Evolutionary conservation across 441 rosid genomes (phyloP), one percentile per base, ranked within the genome.

Genomic region (Erodium moschatum): DNA sequence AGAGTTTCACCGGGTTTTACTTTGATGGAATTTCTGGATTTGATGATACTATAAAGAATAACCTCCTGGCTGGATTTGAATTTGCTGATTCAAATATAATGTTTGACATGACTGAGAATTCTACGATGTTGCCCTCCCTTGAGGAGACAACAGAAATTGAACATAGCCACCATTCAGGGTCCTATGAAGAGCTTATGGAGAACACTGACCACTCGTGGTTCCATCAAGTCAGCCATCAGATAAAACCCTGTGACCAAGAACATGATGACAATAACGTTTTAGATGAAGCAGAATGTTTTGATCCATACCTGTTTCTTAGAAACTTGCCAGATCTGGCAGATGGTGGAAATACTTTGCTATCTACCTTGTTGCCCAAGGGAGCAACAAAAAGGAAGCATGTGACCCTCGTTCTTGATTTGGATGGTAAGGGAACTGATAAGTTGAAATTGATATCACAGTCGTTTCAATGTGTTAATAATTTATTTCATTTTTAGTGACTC

Each of bases 331-430:
- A 78, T 63, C 71, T 92, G 81, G 85, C 98, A 42, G 83, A 97
- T 7, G 93, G 92, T 69, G 90, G 87, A 56, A 96, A 97, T 20
- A 85, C 91, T 66, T 89, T 95, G 72, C 89, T 97, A 69, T 92
- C 86, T 3, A 72, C 86, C 73, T 80, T 95, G 75, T 87, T 95
- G 48, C 97, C 97, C 52, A 89, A 85, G 80, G 97, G 86, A 81
- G 92, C 99, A 19, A 86, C 97, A 70, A 90, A 97, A 54, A 54
- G 21, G 82, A 91, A 97, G 66, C 83, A 87, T 62, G 87, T 87
- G 52, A 87, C 99, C 67, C 96, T 95, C 42, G 99, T 95, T 77
- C 79, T 95, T 73, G 99, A 95, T 76, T 87, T 95, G 73, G 99
- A 95, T 68, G 99, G 99, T 90, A 79, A 81, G 81, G 42, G 73